A percentile compares a stretch with the other conserved stretches of the same genome.
These are phyloP conservation scores for Tetrahymena elliotti DNA, from an alignment of 73 alveolate species.

Conservation along the genomic window DNA sequence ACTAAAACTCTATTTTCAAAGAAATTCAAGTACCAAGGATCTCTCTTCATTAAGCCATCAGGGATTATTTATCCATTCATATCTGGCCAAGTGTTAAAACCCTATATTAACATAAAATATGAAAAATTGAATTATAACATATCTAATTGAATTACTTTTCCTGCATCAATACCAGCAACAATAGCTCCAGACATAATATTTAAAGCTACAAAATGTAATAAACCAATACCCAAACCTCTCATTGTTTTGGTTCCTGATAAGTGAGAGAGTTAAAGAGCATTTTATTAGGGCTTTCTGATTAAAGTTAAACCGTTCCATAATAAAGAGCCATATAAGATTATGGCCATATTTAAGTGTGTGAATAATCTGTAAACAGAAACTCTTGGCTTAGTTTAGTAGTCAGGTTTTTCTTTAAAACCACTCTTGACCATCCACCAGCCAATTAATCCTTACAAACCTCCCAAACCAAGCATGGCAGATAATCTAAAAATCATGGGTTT, in stretches of 20 bases:
- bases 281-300: constrained; percentile 70
- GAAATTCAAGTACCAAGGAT: constrained; percentile 63
- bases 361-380: constrained; percentile 76
- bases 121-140: no score
- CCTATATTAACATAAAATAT: not conserved
- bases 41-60: constrained; percentile 41
- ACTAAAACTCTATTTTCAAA: constrained; percentile 67
- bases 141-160: constrained; percentile 42
- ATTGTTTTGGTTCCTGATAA: constrained; percentile 29
- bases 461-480: constrained; percentile 47
- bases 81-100: constrained; percentile 68
- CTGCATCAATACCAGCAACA: constrained; percentile 83
- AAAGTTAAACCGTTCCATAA: constrained; percentile 62
- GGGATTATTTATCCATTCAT: constrained; percentile 59
- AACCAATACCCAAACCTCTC: constrained; percentile 50
- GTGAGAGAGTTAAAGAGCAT: constrained; percentile 45
- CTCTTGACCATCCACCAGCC: constrained; percentile 94
- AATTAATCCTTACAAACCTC: constrained; percentile 68
- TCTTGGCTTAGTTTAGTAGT: constrained; percentile 64
- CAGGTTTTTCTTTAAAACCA: constrained; percentile 65
- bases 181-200: constrained; percentile 58
- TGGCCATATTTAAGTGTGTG: constrained; percentile 65
- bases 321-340: constrained; percentile 46
- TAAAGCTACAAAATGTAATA: constrained; percentile 46
- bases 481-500: constrained; percentile 42